A percentile compares a stretch with the other conserved stretches of the same genome.
Evolutionary conservation across 1,139 yeast genomes (phyloP).

Genomic region (Diutina catenulata): DNA sequence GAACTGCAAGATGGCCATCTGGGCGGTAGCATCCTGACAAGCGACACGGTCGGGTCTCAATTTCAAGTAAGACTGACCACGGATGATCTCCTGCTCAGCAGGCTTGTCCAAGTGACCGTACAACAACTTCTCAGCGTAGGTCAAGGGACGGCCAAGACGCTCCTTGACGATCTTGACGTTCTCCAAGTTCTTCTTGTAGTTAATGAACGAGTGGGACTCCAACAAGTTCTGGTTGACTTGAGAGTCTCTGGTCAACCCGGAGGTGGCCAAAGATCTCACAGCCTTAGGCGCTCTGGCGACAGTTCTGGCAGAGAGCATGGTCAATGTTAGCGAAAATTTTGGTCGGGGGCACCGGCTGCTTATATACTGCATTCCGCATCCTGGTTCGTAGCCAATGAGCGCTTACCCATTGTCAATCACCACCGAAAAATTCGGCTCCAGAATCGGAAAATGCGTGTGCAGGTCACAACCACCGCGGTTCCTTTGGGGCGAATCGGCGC

Average conservation of each 20-base stretch:
- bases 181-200: constrained; percentile 70
- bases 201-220: constrained; percentile 74
- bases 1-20: constrained; percentile 97
- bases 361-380: neutral
- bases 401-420: neutral
- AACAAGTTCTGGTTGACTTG: constrained; percentile 86
- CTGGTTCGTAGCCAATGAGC: neutral
- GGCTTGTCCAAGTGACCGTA: constrained; percentile 97
- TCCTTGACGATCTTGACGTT: constrained; percentile 77
- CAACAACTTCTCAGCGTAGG: constrained; percentile 93
- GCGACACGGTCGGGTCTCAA: constrained; percentile 99
- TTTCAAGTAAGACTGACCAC: constrained; percentile 94
- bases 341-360: neutral
- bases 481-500: neutral
- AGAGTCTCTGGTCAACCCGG: constrained; percentile 63
- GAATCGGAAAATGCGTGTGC: neutral
- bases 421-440: constrained; percentile 2
- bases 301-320: constrained; percentile 6
- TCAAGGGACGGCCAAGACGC: constrained; percentile 86
- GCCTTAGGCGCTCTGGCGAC: constrained; percentile 5
- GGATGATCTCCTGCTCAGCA: constrained; percentile 85
- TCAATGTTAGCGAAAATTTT: neutral
- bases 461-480: neutral
- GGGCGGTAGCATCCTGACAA: constrained; percentile 99
- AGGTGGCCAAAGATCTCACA: constrained; percentile 6